Evolutionary conservation across 2,329 filamentous ascomycete genomes (phyloP), one percentile per base, ranked within the genome.

Genomic region (Rhexocercosporidium sp.): DNA sequence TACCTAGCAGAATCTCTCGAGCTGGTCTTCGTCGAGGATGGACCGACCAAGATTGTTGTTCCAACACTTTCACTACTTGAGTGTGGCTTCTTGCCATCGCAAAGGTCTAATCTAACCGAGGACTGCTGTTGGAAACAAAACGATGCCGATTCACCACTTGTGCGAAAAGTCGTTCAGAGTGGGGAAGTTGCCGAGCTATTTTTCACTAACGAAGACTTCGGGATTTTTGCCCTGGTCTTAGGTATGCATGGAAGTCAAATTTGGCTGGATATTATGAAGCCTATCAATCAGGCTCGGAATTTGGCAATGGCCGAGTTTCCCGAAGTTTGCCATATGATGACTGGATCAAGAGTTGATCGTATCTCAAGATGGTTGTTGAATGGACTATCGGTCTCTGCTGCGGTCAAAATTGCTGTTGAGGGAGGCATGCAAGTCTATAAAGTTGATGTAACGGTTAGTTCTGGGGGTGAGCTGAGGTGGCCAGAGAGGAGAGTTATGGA

Each of bases 61-160:
- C 53, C 53, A 29, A 56, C 53, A 56, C 5, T 56, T 29, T 16
- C 53, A 56, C 25, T 56, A 5, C 53, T 56, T 14, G 53, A 56
- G 20, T 56, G 53, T 16, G 53, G 53, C 14, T 56, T 56, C 14
- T 56, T 31, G 2, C 29, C 53, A 12, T 56, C 53, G 5, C 53
- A 56, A 8, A 29, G 53, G 3, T 56, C 53, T 3, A 56, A 56
- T 9, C 18, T 37, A 12, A 39, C 2, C 34, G 34, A 34, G 22
- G 53, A 18, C 0, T 56, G 53, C n/a, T 37, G 29, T 25, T 56
- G 53, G 53, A 56, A 56, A 29, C 53, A 56, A 39, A 18, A 56
- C 5, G 53, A 56, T 56, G 18, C 34, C 16, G 53, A 56, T 31
- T 56, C 53, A 29, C 53, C 53, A 3, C 53, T 56, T 12, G 18